Evolutionary conservation across 2,329 filamentous ascomycete genomes (phyloP).

Genomic region (Calonectria crousiana): DNA sequence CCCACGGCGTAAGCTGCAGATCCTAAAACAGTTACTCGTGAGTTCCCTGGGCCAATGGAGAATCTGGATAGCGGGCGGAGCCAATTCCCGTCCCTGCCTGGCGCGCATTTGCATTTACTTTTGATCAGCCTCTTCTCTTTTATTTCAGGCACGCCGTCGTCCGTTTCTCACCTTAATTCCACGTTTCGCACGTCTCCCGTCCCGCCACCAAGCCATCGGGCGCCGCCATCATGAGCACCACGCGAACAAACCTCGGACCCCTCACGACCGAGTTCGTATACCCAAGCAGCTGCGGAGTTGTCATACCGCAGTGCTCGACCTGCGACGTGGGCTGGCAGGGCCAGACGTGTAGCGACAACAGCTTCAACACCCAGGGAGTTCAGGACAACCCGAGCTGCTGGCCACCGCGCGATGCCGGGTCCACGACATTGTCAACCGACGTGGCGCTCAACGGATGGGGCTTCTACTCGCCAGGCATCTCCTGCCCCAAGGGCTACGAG

Average conservation of each 20-base stretch:
- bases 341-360: constrained; percentile 37
- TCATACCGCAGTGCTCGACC: constrained; percentile 33
- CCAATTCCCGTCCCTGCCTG: neutral
- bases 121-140: neutral
- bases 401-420: constrained; percentile 38
- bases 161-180: neutral
- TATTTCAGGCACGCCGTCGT: neutral
- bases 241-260: constrained; percentile 38
- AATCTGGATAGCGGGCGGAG: neutral
- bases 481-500: constrained; percentile 48
- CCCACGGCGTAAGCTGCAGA: neutral
- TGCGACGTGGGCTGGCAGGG: constrained; percentile 42
- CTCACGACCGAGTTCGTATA: constrained; percentile 41
- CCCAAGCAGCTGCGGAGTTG: constrained; percentile 35
- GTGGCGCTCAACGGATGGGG: constrained; percentile 47
- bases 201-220: neutral
- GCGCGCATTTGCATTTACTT: neutral
- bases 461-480: constrained; percentile 51
- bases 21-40: neutral
- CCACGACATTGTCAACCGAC: constrained; percentile 11
- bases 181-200: neutral
- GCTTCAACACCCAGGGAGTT: constrained; percentile 23
- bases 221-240: neutral
- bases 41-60: neutral
- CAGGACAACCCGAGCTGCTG: constrained; percentile 47